Conservation (phyloP, 2,329 filamentous ascomycete species). For the Hortaea werneckii region DNA sequence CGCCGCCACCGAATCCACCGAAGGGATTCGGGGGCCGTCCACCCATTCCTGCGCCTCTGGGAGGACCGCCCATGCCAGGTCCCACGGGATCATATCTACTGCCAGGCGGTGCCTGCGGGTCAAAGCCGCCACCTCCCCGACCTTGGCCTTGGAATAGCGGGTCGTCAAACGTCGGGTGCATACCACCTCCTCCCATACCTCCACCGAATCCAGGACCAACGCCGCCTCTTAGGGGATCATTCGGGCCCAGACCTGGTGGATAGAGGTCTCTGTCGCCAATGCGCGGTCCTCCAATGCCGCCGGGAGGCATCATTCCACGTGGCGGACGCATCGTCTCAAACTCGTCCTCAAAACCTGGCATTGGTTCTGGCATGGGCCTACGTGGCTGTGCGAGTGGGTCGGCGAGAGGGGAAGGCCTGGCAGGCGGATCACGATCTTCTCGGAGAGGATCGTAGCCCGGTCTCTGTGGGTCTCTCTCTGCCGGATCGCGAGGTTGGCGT, state of each 20-base stretch:
- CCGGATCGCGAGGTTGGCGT: slow-evolving; percentile 7
- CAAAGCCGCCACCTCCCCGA: slow-evolving; percentile 41
- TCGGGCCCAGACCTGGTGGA: slow-evolving; percentile 72
- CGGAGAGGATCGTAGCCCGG: slow-evolving; percentile 38
- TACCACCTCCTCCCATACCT: slow-evolving; percentile 57
- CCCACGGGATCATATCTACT: slow-evolving; percentile 85
- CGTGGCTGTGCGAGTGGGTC: slow-evolving; percentile 50
- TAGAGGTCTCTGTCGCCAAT: slow-evolving; percentile 84
- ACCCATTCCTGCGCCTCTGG: slow-evolving; percentile 35
- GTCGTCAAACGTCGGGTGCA: slow-evolving; percentile 95
- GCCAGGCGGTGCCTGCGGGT: slow-evolving; percentile 72
- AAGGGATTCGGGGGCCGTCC: slow-evolving; percentile 47
- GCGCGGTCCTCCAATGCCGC: slow-evolving; percentile 35
- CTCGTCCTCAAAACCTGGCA: slow-evolving; percentile 89
- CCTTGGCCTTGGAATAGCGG: slow-evolving; percentile 59
- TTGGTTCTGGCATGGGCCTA: slow-evolving; percentile 57
- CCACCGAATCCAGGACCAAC: slow-evolving; percentile 46
- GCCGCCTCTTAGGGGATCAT: slow-evolving; percentile 66
- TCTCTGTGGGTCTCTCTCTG: slow-evolving; percentile 17
- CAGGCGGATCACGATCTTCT: slow-evolving; percentile 49
- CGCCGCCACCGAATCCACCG: slow-evolving; percentile 49
- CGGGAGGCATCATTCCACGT: slow-evolving; percentile 27
- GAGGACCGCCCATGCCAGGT: slow-evolving; percentile 48
- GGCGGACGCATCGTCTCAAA: slow-evolving; percentile 67
- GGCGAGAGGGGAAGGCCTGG: slow-evolving; percentile 54